Percentiles rank a stretch among this genome's conserved stretches.
Conservation (phyloP, 768 basidiomycete species). For the Lentinula guzmanii region DNA sequence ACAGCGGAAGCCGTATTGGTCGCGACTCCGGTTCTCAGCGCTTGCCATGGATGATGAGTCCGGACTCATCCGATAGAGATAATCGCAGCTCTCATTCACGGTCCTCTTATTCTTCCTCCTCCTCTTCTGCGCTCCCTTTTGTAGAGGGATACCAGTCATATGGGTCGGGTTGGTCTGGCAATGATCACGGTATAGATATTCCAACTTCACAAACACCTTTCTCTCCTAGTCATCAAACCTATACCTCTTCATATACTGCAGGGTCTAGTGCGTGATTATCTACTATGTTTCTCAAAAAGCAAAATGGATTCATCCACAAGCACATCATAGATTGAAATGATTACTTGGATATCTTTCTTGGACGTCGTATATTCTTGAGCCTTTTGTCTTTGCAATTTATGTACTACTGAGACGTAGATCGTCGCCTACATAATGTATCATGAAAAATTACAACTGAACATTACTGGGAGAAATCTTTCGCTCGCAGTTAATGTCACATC, state of each 20-base stretch:
- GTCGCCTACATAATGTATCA: not conserved
- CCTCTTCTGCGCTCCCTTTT: slow-evolving; percentile 9
- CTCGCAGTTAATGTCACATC: no score
- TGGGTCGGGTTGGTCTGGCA: slow-evolving; percentile 29
- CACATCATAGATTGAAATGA: not conserved
- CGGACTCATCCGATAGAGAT: slow-evolving; percentile 19
- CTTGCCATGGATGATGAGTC: slow-evolving; percentile 21
- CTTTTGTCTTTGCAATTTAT: not conserved
- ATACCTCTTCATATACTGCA: not conserved
- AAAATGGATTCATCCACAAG: not conserved
- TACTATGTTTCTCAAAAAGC: not conserved
- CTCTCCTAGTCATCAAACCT: not conserved
- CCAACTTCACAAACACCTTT: not conserved
- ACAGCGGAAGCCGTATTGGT: slow-evolving; percentile 5
- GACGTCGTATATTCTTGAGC: not conserved
- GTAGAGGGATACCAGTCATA: slow-evolving; percentile 32
- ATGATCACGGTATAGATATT: not conserved
- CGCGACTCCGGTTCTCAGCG: slow-evolving; percentile 26
- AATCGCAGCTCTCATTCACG: slow-evolving; percentile 23
- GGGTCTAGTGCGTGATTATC: not conserved
- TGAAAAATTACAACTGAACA: not conserved
- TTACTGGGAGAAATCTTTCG: not conserved
- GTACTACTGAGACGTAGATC: not conserved
- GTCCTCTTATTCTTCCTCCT: slow-evolving; percentile 24
- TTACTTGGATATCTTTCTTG: not conserved